Evolutionary conservation across 371 early-diverging fungal species (phyloP), one percentile per base, ranked within the genome.

Genomic region (Mucor sp.): DNA sequence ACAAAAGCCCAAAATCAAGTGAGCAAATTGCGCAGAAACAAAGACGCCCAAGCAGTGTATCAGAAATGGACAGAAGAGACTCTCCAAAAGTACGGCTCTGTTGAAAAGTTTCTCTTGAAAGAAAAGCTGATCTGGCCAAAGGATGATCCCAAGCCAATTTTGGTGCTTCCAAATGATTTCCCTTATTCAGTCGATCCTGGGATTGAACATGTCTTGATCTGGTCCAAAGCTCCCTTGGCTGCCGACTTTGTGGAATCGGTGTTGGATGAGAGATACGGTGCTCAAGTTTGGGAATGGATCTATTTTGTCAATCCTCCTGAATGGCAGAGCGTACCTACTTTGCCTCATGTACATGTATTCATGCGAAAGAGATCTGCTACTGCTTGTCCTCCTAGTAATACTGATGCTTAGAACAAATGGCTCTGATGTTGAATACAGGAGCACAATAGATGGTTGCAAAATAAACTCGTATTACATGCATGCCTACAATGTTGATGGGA

Each of bases 141-240:
- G 21, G 50, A 50, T 19, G 65, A 47, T 32, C 65, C 69, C 8
- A 70, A 72, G 17, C 44, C 68, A 47, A 70, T 74, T 30, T 72
- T 86, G 58, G 64, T 88, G 47, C 71, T 88, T 8, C 81, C 79
- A 8, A 89, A 89, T 71, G 89, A 89, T 69, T 89, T 84, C 66
- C 89, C 89, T 21, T 89, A 89, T 62, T 84, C 87, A 12, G 72
- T 84, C 6, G 83, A 78, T 15, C 76, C 75, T 28, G 76, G 79
- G 41, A 82, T 82, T 35, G 25, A 60, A 15, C 89, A 89, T 59
- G 66, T 77, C 19, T 71, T 89, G 35, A 69, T 89, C 25, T 89
- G 89, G 89, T 89, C 89, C 12, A 79, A 83, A 68, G 58, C 30
- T 15, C 70, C 76, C 28, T 70, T 89, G 39, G 58, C 62, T 1